Evolutionary conservation across 192 early-diverging fungal species (phyloP).

Genomic region (Polychytrium aggregatum): DNA sequence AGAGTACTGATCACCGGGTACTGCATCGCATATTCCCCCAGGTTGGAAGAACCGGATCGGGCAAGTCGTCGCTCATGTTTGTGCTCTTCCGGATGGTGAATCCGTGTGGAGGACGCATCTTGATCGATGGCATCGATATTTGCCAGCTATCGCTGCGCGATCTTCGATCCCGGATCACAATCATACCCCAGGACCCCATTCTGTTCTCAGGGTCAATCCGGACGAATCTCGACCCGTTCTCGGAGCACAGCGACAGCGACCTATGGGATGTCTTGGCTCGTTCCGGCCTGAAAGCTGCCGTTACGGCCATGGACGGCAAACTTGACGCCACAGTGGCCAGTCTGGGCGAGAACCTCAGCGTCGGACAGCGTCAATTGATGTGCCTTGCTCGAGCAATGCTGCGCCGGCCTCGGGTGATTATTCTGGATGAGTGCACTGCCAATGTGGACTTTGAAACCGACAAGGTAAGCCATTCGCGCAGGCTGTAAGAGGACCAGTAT

Average conservation of each 20-base stretch:
- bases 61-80: conserved; percentile 54
- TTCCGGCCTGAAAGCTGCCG: conserved; percentile 37
- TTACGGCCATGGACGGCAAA: conserved; percentile 25
- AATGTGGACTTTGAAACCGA: conserved; percentile 72
- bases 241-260: conserved; percentile 44
- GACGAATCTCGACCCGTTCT: conserved; percentile 63
- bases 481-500: conserved; percentile 16
- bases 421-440: conserved; percentile 36
- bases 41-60: conserved; percentile 80
- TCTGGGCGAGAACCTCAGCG: conserved; percentile 74
- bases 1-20: no score
- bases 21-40: no score
- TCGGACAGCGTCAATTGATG: conserved; percentile 56
- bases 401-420: conserved; percentile 22
- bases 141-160: conserved; percentile 38
- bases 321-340: conserved; percentile 57
- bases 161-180: conserved; percentile 38
- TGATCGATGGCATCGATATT: conserved; percentile 58
- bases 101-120: conserved; percentile 35
- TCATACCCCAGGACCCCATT: conserved; percentile 58
- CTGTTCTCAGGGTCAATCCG: conserved; percentile 38
- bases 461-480: conserved; percentile 64
- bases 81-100: conserved; percentile 64
- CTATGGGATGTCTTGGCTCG: conserved; percentile 56
- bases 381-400: conserved; percentile 46